Evolutionary conservation across 768 basidiomycete genomes (phyloP), one percentile per base, ranked within the genome.

Genomic region (Crucibulum laeve): DNA sequence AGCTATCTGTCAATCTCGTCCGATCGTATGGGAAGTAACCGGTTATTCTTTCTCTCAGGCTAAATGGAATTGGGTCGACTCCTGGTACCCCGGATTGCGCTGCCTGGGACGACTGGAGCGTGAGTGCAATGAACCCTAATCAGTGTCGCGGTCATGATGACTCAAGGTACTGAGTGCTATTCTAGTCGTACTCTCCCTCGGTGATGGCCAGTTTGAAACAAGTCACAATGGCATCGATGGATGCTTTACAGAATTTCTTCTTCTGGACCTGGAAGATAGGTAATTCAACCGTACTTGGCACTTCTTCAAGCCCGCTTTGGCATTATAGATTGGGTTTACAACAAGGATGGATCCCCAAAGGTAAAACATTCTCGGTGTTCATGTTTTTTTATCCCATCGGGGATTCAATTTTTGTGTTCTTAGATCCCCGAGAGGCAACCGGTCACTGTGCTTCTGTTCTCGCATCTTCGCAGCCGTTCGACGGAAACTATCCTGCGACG

Each of bases 251-350:
- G 70, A 86, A 94, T 62, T 93, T 78, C 74, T 95, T 94, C 74
- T 94, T 91, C 73, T 96, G 92, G 92, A 92, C 89, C 1, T 95
- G 90, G 89, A 91, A 91, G 64, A 91, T 94, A 46, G 89, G 91
- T 40, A 82, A 86, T 58, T 91, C 88, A n/a, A 77, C 82, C 3
- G 59, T 63, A 1, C 72, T 77, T 33, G 82, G 81, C 23, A 81
- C 77, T 22, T 80, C 87, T 10, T 80, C 84, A 35, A 67, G 77
- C 19, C 88, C 90, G 6, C 77, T 86, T 50, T 95, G 93, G 92
- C 82, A 88, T 42, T 96, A 95, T 68, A 73, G 79, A 56, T 81
- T 93, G 26, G 92, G 92, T n/a, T 66, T 91, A 43, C 72, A 87
- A 55, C 67, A 82, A 44, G 91, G 91, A 5, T 96, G 89, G 87